Evolutionary conservation across 805 yeast genomes (phyloP), one percentile per base, ranked within the genome.

Genomic region (Yamadazyma olivae): DNA sequence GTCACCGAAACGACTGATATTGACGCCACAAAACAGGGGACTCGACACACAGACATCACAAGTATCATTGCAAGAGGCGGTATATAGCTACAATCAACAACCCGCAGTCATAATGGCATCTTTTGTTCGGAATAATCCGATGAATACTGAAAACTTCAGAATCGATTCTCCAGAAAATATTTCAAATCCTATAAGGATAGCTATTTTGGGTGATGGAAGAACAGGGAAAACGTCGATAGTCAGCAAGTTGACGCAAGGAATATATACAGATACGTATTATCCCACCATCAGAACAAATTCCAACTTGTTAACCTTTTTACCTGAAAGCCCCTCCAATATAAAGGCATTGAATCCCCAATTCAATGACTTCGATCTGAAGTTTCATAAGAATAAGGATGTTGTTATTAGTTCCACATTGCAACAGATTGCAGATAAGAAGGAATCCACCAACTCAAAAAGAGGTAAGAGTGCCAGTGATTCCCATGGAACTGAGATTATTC

Each of bases 261-360:
- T 66, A 17, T 77, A 72, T 37, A 67, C 77, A 33, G 89, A 81
- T 40, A 83, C 83, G 0, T 82, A 84, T 53, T 84, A 84, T 48
- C 95, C 93, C 4, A 84, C 91, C 3, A 64, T 74, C 29, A 74
- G 70, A 37, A 78, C 79, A 39, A 75, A 74, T 3, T 77, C 87
- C 17, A 64, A 78, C 38, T 53, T 83, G 26, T 69, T 80, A 40
- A 77, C 76, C 14, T 83, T 67, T 49, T 54, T 50, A 5, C 79
- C 90, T 0, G 49, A 38, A 3, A 34, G 47, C 3, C 32, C 42
- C 26, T 33, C 56, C 3, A 40, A 56, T 10, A 7, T 23, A 13
- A 13, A 24, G 3, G 28, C 40, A 4, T 23, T 44, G 4, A 19
- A 37, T 15, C 40, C 40, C 15, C 33, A 31, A 17, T 15, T 22